Base-by-base conservation (phyloP, 768 basidiomycete genomes). In the Pisolithus orientalis region DNA sequence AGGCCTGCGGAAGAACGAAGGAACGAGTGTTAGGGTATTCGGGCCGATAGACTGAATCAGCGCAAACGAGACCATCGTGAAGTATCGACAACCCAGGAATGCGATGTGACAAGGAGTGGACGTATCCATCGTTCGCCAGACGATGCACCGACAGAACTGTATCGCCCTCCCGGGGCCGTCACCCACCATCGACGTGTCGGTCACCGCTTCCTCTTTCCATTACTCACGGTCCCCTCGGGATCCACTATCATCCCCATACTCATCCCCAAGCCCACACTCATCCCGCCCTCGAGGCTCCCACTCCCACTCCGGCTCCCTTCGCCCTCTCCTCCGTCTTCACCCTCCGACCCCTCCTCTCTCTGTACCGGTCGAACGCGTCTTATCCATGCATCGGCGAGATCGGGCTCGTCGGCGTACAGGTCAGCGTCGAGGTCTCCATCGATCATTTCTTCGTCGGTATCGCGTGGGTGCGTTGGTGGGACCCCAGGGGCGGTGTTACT, bases 381-480 rank as follows among this genome's bases (percentile, higher is more conserved):
- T 24, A 16, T 28, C 44, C 14, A 28, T 5, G 44, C 16, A 45
- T 24, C 32, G 3, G 25, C 28, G n/a, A 16, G 50, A 7, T 59
- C 63, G 1, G 21, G 57, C 3, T 56, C 58, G n/a, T 49, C 50
- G 5, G 16, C 45, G 24, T 57, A 53, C 2, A 40, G 1, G 4
- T 46, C 56, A 0, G 56, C 56, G 4, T 58, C 57, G 1, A 37
- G 49, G 3, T 64, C 66, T 13, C 17, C 50, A 29, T 68, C 68
- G 6, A 67, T 9, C 65, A 70, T 63, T 11, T 66, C 68, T 1
- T 60, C 54, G 29, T 70, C 67, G 6, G 47, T 3, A 17, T 65
- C 67, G 0, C 42, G 44, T 0, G 13, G 59, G 2, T 0, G 27
- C 6, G 25, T 4, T 14, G 44, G 44, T 13, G 44, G 21, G 11